Conservation (phyloP, 768 basidiomycete species). For the Suillus hirtellus region DNA sequence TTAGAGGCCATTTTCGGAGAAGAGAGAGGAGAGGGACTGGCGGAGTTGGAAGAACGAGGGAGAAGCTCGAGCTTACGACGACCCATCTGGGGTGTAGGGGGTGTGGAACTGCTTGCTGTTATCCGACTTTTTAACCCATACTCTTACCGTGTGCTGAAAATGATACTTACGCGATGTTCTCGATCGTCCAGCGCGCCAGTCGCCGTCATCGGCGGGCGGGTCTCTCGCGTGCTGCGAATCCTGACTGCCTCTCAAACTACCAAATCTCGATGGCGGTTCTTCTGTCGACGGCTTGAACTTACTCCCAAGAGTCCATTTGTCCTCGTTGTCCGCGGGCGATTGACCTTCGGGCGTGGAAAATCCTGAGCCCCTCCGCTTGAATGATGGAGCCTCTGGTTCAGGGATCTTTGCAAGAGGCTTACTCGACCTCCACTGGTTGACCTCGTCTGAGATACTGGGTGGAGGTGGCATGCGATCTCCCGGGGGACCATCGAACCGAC, state of each 20-base stretch:
- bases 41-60: conserved; percentile 73
- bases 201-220: conserved; percentile 53
- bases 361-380: conserved; percentile 59
- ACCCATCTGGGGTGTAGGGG: conserved; percentile 77
- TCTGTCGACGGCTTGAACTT: conserved; percentile 64
- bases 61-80: conserved; percentile 85
- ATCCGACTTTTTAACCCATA: conserved; percentile 17
- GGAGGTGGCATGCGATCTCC: conserved; percentile 44
- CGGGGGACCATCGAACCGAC: conserved; percentile 60
- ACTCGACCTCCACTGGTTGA: conserved; percentile 72
- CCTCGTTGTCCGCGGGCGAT: conserved; percentile 70
- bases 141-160: conserved; percentile 12
- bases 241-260: conserved; percentile 47
- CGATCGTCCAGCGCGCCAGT: conserved; percentile 66
- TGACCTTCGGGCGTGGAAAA: conserved; percentile 48
- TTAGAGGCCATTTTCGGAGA: conserved; percentile 71
- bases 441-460: conserved; percentile 58
- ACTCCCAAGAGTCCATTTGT: conserved; percentile 73
- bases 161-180: conserved; percentile 59
- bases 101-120: conserved; percentile 68
- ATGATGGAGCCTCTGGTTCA: conserved; percentile 49
- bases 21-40: conserved; percentile 71
- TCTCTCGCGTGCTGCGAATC: conserved; percentile 59
- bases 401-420: conserved; percentile 39
- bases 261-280: conserved; percentile 44